A percentile compares a stretch with the other conserved stretches of the same genome.
Evolutionary conservation across 2,329 filamentous ascomycete genomes (phyloP).

Genomic region (Sarocladiaceae sp.): DNA sequence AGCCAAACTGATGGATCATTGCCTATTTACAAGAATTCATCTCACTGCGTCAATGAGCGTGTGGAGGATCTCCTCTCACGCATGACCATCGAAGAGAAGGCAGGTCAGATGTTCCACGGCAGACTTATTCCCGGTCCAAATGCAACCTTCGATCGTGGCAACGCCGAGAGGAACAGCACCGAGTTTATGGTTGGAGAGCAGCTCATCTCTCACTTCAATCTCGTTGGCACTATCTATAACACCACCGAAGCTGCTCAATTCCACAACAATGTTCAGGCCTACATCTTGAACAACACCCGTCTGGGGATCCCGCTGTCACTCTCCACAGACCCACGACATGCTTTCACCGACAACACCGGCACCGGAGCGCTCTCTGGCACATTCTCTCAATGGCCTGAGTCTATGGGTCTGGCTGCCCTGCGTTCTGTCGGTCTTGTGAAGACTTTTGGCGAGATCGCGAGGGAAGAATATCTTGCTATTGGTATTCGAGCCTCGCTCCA

Average conservation of each 20-base stretch:
- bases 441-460: constrained; percentile 42
- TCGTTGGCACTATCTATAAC: constrained; percentile 38
- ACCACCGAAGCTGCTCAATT: constrained; percentile 30
- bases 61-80: constrained; percentile 40
- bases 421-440: constrained; percentile 37
- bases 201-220: constrained; percentile 39
- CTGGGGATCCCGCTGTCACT: constrained; percentile 42
- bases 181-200: constrained; percentile 15
- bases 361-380: constrained; percentile 35
- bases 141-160: constrained; percentile 13
- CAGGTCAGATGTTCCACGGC: constrained; percentile 42
- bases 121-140: constrained; percentile 24
- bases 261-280: constrained; percentile 36
- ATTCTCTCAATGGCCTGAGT: constrained; percentile 49
- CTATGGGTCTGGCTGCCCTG: constrained; percentile 44
- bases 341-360: constrained; percentile 37
- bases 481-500: constrained; percentile 43
- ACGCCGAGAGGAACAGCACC: constrained; percentile 5
- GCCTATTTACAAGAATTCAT: constrained; percentile 23
- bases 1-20: background rate
- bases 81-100: constrained; percentile 45
- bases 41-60: constrained; percentile 37
- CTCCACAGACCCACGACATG: constrained; percentile 43
- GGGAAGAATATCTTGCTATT: constrained; percentile 39
- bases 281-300: constrained; percentile 37